Conservation (phyloP, 2,329 filamentous ascomycete genomes). For the Lomentospora prolificans region DNA sequence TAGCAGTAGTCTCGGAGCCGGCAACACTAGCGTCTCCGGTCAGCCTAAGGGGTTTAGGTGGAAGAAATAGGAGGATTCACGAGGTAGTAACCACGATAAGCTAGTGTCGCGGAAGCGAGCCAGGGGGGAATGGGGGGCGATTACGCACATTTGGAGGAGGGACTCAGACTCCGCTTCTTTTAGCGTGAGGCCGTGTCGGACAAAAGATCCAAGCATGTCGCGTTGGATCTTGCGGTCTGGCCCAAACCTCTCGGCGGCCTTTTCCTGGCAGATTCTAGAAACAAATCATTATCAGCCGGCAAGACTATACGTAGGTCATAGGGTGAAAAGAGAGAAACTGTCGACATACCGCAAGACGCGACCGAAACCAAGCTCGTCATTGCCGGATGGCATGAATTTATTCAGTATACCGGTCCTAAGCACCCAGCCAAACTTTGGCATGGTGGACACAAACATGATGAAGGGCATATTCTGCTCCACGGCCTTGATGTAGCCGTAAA, state of each 20-base stretch:
- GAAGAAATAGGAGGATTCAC: neutral
- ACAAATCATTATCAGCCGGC: too few relatives aligned
- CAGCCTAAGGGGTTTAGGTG: constrained; percentile 21
- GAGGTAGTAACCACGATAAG: neutral
- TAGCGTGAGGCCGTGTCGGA: constrained; percentile 27
- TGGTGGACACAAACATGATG: constrained; percentile 31
- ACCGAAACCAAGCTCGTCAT: constrained; percentile 27
- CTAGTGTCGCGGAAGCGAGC: too few relatives aligned
- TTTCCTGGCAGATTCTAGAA: constrained; percentile 31
- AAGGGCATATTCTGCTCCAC: constrained; percentile 30
- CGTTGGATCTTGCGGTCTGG: constrained; percentile 28
- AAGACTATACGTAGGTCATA: too few relatives aligned
- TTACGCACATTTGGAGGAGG: constrained; percentile 24
- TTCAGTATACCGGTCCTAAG: constrained; percentile 30
- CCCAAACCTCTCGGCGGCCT: constrained; percentile 34
- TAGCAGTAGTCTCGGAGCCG: constrained; percentile 49
- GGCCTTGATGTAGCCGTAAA: constrained; percentile 35
- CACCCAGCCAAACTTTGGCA: constrained; percentile 30
- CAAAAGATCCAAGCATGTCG: constrained; percentile 41
- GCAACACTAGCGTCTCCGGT: too few relatives aligned
- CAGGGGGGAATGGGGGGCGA: neutral
- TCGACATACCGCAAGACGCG: constrained; percentile 36
- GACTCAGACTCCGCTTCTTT: constrained; percentile 33
- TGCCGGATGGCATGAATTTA: constrained; percentile 27
- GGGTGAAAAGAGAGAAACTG: constrained; percentile 18